phyloP scores from a whole-genome alignment of 345 rosid genomes.

The Theobroma cacao region DNA sequence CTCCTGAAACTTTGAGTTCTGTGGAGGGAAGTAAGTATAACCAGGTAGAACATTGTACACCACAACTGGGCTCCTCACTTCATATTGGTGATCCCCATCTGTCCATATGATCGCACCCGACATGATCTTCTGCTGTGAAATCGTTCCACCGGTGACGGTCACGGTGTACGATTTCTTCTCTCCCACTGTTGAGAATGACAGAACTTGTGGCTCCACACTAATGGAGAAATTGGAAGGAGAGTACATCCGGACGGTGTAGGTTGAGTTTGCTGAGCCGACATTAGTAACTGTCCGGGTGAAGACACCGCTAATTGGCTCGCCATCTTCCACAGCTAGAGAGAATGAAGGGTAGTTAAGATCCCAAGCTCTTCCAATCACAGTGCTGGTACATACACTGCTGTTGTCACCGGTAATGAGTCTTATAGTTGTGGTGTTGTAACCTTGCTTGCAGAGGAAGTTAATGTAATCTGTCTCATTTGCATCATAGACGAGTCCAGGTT shows the following conservation, averaged over 20 bases:
- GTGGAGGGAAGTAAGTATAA: background rate
- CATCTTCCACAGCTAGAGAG: conserved; percentile 35
- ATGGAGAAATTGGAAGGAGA: conserved; percentile 22
- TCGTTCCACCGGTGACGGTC: conserved; percentile 23
- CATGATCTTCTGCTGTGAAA: conserved; percentile 25
- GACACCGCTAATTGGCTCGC: conserved; percentile 19
- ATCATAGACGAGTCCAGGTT: conserved; percentile 43
- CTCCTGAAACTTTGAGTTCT: background rate
- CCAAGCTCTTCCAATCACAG: conserved; percentile 38
- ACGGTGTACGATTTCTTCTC: conserved; percentile 30
- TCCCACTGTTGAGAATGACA: conserved; percentile 31
- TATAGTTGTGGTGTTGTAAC: conserved; percentile 30
- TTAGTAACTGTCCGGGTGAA: conserved; percentile 45
- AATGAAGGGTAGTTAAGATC: conserved; percentile 47
- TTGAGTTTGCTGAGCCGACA: conserved; percentile 38
- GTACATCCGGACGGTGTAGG: conserved; percentile 17
- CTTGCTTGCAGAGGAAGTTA: conserved; percentile 47
- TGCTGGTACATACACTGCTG: conserved; percentile 22
- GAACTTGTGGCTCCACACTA: conserved; percentile 26
- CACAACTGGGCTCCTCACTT: conserved; percentile 36
- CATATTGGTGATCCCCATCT: conserved; percentile 18
- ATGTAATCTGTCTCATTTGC: conserved; percentile 32
- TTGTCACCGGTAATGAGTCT: conserved; percentile 30
- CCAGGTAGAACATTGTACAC: conserved; percentile 28
- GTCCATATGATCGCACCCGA: conserved; percentile 41